phyloP scores from a whole-genome alignment of 2,329 filamentous ascomycete genomes.

The Aspergillus sp. region DNA sequence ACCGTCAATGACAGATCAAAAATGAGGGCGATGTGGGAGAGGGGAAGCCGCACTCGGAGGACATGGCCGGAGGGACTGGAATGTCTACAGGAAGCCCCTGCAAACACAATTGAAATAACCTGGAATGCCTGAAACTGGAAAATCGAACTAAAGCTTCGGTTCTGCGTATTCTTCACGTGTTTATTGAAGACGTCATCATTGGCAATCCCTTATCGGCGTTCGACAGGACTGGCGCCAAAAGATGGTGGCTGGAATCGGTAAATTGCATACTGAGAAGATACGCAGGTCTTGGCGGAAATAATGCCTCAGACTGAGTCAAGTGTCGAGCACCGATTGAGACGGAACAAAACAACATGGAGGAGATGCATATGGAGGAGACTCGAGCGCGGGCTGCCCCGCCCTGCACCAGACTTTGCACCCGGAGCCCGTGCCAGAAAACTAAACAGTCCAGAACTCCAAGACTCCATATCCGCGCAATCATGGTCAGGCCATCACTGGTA shows the following conservation, averaged over 20 bases:
- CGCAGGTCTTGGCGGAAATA: neutral
- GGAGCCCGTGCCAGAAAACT: neutral
- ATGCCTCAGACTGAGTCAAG: neutral
- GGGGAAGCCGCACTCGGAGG: neutral
- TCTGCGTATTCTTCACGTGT: neutral
- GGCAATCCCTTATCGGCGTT: neutral
- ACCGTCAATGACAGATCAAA: neutral
- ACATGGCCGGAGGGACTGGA: neutral
- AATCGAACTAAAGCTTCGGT: neutral
- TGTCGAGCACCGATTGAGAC: neutral
- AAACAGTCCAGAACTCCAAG: no score
- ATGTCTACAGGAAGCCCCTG: no score
- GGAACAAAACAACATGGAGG: neutral
- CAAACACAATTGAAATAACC: neutral
- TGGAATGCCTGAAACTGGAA: neutral
- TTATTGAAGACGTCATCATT: neutral
- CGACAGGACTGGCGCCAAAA: neutral
- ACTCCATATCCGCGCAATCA: no score
- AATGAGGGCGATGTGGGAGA: neutral
- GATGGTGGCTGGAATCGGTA: neutral
- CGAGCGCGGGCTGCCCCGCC: neutral
- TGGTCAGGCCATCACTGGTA: no score
- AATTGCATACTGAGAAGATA: neutral
- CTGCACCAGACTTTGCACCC: neutral
- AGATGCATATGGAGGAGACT: neutral